Conservation (phyloP, 2,329 filamentous ascomycete genomes). For the Didymella exigua region DNA sequence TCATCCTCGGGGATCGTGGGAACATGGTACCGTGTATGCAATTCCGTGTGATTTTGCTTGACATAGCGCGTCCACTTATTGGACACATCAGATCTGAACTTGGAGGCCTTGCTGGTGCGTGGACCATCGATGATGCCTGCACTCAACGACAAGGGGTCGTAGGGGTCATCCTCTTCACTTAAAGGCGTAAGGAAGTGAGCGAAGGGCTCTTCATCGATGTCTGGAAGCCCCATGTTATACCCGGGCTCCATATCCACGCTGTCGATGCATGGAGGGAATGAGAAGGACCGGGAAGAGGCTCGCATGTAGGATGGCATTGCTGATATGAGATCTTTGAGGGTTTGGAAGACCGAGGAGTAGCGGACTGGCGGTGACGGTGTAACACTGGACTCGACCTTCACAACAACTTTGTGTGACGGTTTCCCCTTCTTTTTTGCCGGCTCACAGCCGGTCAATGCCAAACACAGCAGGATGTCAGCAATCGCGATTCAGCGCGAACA, state of each 20-base stretch:
- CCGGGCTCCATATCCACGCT: constrained; percentile 28
- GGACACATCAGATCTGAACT: constrained; percentile 48
- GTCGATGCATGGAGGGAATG: constrained; percentile 45
- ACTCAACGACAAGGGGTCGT: constrained; percentile 44
- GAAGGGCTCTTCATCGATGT: constrained; percentile 53
- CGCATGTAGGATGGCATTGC: constrained; percentile 46
- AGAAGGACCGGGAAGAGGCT: constrained; percentile 38
- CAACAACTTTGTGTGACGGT: constrained; percentile 26
- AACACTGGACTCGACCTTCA: constrained; percentile 35
- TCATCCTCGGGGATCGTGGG: constrained; percentile 37
- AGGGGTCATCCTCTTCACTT: constrained; percentile 50
- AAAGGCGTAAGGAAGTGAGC: constrained; percentile 52
- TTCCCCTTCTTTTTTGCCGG: constrained; percentile 31
- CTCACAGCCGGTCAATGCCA: constrained; percentile 39
- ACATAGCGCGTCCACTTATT: constrained; percentile 51
- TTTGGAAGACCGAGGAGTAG: constrained; percentile 26
- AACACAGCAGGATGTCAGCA: constrained; percentile 28
- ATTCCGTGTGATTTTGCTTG: constrained; percentile 40
- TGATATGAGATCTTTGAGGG: constrained; percentile 32
- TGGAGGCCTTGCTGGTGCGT: constrained; percentile 41
- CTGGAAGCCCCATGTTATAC: constrained; percentile 35
- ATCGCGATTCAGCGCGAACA: constrained; percentile 19
- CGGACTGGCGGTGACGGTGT: constrained; percentile 32
- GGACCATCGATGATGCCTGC: constrained; percentile 48
- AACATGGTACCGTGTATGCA: constrained; percentile 43